Conservation (phyloP, 305 asterid species). For the Fraxinus paxiana region DNA sequence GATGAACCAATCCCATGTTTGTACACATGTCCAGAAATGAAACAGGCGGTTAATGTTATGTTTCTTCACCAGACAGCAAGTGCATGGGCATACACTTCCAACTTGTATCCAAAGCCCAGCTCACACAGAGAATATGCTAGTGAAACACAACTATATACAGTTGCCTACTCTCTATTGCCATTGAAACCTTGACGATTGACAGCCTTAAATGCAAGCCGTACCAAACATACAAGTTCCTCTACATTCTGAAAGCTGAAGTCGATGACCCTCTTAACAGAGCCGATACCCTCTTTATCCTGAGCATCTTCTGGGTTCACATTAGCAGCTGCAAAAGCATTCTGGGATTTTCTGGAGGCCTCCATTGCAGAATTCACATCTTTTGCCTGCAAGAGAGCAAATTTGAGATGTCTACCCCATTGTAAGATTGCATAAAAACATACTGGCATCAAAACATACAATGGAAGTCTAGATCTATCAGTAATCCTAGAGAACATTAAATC, state of each 20-base stretch:
- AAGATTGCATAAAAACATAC: neutral
- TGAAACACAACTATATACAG: constrained; percentile 41
- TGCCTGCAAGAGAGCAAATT: constrained; percentile 44
- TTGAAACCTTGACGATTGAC: constrained; percentile 50
- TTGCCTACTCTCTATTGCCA: constrained; percentile 43
- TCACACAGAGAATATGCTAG: constrained; percentile 24
- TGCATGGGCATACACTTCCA: constrained; percentile 26
- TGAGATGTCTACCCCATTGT: constrained; percentile 14
- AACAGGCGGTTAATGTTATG: constrained; percentile 34
- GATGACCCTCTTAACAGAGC: constrained; percentile 59
- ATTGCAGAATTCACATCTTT: constrained; percentile 67
- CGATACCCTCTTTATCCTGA: constrained; percentile 50
- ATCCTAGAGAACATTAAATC: neutral
- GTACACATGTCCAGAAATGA: constrained; percentile 59
- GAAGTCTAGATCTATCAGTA: neutral
- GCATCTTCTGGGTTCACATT: constrained; percentile 43
- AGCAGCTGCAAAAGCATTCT: constrained; percentile 58
- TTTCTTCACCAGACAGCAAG: constrained; percentile 39
- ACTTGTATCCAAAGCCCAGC: constrained; percentile 30
- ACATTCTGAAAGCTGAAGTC: constrained; percentile 81
- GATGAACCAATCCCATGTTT: constrained; percentile 44
- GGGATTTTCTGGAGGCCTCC: constrained; percentile 80
- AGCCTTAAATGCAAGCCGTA: constrained; percentile 51
- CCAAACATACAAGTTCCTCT: constrained; percentile 59
- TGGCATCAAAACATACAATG: neutral